Base-by-base conservation (phyloP, 805 yeast genomes). In the Schwanniomyces polymorphus region DNA sequence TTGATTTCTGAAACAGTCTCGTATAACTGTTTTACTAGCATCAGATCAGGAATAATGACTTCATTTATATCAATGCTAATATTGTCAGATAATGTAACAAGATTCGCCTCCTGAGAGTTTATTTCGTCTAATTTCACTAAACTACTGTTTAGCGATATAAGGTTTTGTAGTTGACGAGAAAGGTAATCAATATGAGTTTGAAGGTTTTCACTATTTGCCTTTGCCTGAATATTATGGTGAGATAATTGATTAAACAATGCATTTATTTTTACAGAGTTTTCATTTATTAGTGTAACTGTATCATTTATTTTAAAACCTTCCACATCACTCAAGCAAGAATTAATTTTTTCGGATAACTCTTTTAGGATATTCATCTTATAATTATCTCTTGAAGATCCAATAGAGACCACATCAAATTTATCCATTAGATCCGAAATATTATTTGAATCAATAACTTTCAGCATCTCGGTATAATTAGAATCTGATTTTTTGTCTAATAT, bases 1-100 rank as follows among this genome's bases (percentile, higher is more conserved):
- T 77, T 75, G 44, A 86, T 88, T 34, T 81, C 84, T 16, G 91
- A 78, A 0, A 81, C 80, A 1, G 85, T 67, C 17, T 78, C 78
- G 58, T 86, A 85, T 11, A 86, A 61, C 60, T 88, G 96, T 47
- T 79, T 75, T 45, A 77, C 72, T 31, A 70, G 51, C 5, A 64
- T 64, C 63, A 66, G 72, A 45, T 73, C 78, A 4, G 76, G 69
- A 7, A 67, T 60, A 5, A 70, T 60, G 17, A 73, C 47, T n/a
- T 70, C 70, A 41, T 71, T 75, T 27, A 72, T 52, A 7, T 52
- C 45, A 12, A 68, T 27, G 3, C 50, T 48, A 2, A 48, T 44
- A 3, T 50, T 50, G 3, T 39, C 31, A 11, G 47, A 41, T 1
- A 59, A 47, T 29, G 46, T 45, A 1, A 71, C 59, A 23, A 52